Base-by-base conservation (phyloP, 257 asterid species). In the Paraleonurus japonicus region DNA sequence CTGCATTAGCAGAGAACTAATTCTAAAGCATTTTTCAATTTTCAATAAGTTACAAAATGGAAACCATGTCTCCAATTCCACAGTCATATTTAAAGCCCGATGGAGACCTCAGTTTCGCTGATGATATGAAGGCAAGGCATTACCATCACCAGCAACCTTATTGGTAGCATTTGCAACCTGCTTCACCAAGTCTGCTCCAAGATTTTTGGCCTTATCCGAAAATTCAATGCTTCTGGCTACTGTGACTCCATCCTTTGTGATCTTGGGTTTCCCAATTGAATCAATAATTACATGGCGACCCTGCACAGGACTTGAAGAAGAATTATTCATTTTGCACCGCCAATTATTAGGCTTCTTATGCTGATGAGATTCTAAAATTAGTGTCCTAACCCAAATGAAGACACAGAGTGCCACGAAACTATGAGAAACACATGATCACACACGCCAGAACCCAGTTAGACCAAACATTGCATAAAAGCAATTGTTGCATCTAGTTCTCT, bases 61-160 rank as follows among this genome's bases (percentile, higher is more conserved):
- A 54, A 33, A 61, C 16, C 22, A 24, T 35, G 35, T 12, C 20
- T 69, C 60, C 32, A 43, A 37, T 28, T 26, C 39, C 32, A 47
- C 54, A 24, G 11, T 73, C 12, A 26, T 61, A 26, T 43, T 48
- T 35, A 37, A 67, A 54, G 50, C 9, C 19, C 53, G 1, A n/a
- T 15, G 11, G 71, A 65, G 28, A 65, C 22, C 9, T 16, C 10
- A 59, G 28, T 39, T 72, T 75, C 17, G 33, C 17, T 69, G 20
- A 41, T 32, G 51, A 65, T 58, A 75, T 33, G 74, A 67, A 79
- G 73, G 48, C 51, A 43, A 75, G 78, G 53, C 50, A 74, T 85
- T 88, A 92, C 98, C 98, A 83, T 92, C 98, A 26, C 98, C 98
- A 58, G 96, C 98, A 70, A 78, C 89, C 61, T 81, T 80, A 79